Percentiles rank a stretch among this genome's conserved stretches.
These are phyloP conservation scores for Candida pseudocylindracea DNA, from an alignment of 1,139 yeast species.

Conservation along the genomic window DNA sequence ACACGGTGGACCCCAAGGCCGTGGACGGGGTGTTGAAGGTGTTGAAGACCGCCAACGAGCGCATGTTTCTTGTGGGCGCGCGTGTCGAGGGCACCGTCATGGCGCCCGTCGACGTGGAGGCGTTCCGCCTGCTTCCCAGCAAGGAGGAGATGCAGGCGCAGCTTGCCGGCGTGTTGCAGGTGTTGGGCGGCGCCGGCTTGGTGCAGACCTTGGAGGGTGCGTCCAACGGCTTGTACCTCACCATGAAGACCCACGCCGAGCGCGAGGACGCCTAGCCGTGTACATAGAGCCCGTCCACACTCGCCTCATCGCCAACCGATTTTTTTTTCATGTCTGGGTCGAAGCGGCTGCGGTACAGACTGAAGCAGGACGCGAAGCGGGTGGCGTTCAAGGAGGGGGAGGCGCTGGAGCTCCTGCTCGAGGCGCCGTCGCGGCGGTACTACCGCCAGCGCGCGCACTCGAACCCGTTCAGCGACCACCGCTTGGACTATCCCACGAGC, in stretches of 20 bases:
- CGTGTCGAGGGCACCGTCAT: constrained; percentile 40
- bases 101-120: constrained; percentile 27
- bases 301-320: no score
- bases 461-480: constrained; percentile 91
- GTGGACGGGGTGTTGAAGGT: constrained; percentile 41
- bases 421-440: constrained; percentile 60
- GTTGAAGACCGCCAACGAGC: constrained; percentile 44
- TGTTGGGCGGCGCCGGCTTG: constrained; percentile 76
- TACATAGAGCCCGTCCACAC: no score
- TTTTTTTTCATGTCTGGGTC: no score
- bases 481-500: constrained; percentile 61
- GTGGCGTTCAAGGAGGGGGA: background rate
- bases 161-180: constrained; percentile 65
- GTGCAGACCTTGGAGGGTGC: constrained; percentile 61
- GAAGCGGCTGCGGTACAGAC: no score
- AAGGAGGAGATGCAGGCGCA: constrained; percentile 56
- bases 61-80: constrained; percentile 68
- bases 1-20: constrained; percentile 43
- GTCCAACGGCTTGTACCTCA: constrained; percentile 44
- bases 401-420: constrained; percentile 8
- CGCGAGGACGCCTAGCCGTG: no score
- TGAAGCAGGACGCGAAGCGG: background rate
- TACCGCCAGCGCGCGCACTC: constrained; percentile 97
- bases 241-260: constrained; percentile 23
- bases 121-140: constrained; percentile 54